Percentiles rank a stretch among this genome's conserved stretches.
These are phyloP conservation scores for Aspergillus olivimuriae DNA, from an alignment of 495 filamentous ascomycete genomes.

Conservation along the genomic window DNA sequence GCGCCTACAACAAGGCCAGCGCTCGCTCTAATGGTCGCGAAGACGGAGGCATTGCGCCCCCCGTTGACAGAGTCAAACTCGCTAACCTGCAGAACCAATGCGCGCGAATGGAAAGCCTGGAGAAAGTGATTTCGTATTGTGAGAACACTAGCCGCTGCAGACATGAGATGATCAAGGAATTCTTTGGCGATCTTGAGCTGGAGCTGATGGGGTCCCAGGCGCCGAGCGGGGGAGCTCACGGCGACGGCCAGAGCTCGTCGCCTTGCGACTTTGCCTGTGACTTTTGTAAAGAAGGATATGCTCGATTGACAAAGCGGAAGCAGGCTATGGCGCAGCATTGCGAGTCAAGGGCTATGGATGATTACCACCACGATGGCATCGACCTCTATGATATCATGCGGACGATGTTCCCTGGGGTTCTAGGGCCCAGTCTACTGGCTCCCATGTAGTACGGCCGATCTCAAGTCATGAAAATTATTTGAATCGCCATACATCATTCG, in stretches of 20 bases:
- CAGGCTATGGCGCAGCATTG: slow-evolving; percentile 27
- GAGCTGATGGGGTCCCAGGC: slow-evolving; percentile 35
- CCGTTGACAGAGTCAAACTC: slow-evolving; percentile 14
- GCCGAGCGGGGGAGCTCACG: slow-evolving; percentile 8
- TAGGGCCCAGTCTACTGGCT: background rate
- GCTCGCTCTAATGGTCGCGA: slow-evolving; percentile 6
- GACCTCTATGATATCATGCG: slow-evolving; percentile 12
- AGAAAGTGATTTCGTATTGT: slow-evolving; percentile 69
- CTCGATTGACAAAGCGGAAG: slow-evolving; percentile 58
- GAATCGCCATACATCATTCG: too few species aligned
- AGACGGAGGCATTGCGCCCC: too few species aligned
- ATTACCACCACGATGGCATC: slow-evolving; percentile 8
- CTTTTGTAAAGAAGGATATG: slow-evolving; percentile 69
- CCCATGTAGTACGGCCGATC: too few species aligned
- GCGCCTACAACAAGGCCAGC: slow-evolving; percentile 20
- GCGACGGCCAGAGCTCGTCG: slow-evolving; percentile 11
- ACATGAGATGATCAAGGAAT: slow-evolving; percentile 68
- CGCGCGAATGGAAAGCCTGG: slow-evolving; percentile 39
- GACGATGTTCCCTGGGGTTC: slow-evolving; percentile 13
- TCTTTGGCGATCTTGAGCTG: slow-evolving; percentile 66
- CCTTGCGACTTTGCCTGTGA: slow-evolving; percentile 85
- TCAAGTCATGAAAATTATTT: too few species aligned
- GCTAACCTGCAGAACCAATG: slow-evolving; percentile 28
- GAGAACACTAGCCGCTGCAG: slow-evolving; percentile 67
- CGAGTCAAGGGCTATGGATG: background rate